Evolutionary conservation across 164 flowering plant species (phyloP), one percentile per base, ranked within the genome.

Genomic region (Stephania yunnanensis): DNA sequence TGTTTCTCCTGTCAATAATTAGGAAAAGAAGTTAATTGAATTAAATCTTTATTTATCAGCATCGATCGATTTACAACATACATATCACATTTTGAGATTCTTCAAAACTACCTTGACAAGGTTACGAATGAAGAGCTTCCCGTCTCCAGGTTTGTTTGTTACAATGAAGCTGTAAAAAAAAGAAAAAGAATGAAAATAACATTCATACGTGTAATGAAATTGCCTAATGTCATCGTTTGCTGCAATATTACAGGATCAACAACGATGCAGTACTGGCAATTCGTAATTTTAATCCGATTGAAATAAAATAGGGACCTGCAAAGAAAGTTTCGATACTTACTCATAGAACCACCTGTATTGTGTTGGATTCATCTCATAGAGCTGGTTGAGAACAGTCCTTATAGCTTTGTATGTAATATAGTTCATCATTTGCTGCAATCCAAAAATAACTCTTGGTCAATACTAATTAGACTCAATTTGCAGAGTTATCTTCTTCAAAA

Each of bases 281-380:
- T 50, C 20, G 20, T 19, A 63, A 13, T n/a, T 63, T 13, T 17
- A 19, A 63, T 63, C 25, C 66, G 10, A 8, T 3, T 19, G 19
- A 63, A 19, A 63, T n/a, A 4, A 31, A 68, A 11, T 29, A 68
- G 46, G 3, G 0, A 13, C 48, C 6, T 11, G 52, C 12, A 20
- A 1, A 66, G 22, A 46, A 46, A 25, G 8, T 15, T 10, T 22
- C 52, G 71, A 13, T 44, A 88, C 98, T 87, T 87, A 95, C 99
- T 95, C 83, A 74, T 95, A 93, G 48, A 95, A 86, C 98, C 98
- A 95, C 74, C 85, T 86, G 74, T 95, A 95, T 52, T 88, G 80
- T 11, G 95, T 82, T 50, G 99, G 99, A 78, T 95, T 95, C 98
- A 95, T 88, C 88, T 95, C 99, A 68, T 93, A 93, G 20, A 95